Base-by-base conservation (phyloP, 306 rosid genomes). In the Carpinus viminea region DNA sequence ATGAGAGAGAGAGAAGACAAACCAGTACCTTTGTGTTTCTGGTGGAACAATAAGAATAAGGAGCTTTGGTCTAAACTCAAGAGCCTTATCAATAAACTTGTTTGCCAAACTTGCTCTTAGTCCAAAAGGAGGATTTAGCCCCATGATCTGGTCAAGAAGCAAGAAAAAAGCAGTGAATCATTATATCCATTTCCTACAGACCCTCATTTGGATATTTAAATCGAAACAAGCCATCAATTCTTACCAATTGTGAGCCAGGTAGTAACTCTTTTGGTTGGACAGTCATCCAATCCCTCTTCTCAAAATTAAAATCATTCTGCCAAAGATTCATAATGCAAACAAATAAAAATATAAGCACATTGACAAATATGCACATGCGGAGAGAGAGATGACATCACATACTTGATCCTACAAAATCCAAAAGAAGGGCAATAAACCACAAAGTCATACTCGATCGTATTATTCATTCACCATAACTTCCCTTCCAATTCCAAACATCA, bases 111-210 rank as follows among this genome's bases (percentile, higher is more conserved):
- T 43, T 55, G 96, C 96, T 85, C 88, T 85, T 60, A 90, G 68
- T 75, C 98, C 97, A 47, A 94, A 94, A 18, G 98, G 98, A 75
- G 98, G 98, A 82, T 94, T 94, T 34, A 94, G 87, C 51, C 98
- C 98, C 97, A 94, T 92, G 79, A 94, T 88, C 98, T 94, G 87
- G 62, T 64, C 82, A 82, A 74, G 81, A 68, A 77, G 75, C 54
- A 74, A 68, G 24, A 70, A 31, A 50, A 16, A 73, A 65, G 36
- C 12, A 70, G 51, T 20, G 31, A 70, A 38, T 56, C 56, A 60
- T 18, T 61, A 28, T 55, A 31, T 55, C 65, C 36, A 59, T 12
- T 59, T 24, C 48, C 73, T 73, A n/a, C 57, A 69, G 55, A 17
- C 45, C 47, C 60, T 4, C 48, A 81, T 47, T 41, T 4, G 76